phyloP scores from a whole-genome alignment of 306 rosid species.

The Trichosanthes cucumerina region DNA sequence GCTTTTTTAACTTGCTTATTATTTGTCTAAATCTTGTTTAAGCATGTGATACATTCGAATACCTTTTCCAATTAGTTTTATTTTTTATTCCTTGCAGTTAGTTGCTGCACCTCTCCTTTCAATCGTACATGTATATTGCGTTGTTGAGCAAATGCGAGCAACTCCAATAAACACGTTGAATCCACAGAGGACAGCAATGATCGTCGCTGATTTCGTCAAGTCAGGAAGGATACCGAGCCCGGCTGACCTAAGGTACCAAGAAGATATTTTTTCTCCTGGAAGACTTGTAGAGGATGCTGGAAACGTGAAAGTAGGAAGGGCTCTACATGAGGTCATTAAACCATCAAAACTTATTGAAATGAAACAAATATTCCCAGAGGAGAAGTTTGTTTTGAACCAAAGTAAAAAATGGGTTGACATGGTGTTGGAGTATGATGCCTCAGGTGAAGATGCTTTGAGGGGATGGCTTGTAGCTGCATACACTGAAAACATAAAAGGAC shows the following conservation, averaged over 20 bases:
- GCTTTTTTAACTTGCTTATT: neutral
- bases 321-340: conserved; percentile 46
- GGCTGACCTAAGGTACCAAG: conserved; percentile 77
- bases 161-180: conserved; percentile 80
- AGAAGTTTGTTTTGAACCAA: conserved; percentile 60
- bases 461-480: conserved; percentile 96
- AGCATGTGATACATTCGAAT: neutral
- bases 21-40: neutral
- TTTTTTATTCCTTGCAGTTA: conserved; percentile 41
- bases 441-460: conserved; percentile 83
- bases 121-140: conserved; percentile 56
- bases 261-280: conserved; percentile 61
- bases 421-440: conserved; percentile 69
- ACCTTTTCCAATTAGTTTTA: conserved; percentile 12
- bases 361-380: conserved; percentile 48
- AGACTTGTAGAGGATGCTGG: conserved; percentile 68
- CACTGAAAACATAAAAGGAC: conserved; percentile 32
- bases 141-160: conserved; percentile 85
- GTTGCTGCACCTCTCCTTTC: conserved; percentile 67
- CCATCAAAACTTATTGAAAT: conserved; percentile 60
- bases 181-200: conserved; percentile 85
- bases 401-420: conserved; percentile 53
- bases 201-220: conserved; percentile 77
- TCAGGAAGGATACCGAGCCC: conserved; percentile 65
- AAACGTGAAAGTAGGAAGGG: conserved; percentile 67